Evolutionary conservation across 176 grass and related monocot genomes (phyloP), one percentile per base, ranked within the genome.

Genomic region (Raddia guianensis): DNA sequence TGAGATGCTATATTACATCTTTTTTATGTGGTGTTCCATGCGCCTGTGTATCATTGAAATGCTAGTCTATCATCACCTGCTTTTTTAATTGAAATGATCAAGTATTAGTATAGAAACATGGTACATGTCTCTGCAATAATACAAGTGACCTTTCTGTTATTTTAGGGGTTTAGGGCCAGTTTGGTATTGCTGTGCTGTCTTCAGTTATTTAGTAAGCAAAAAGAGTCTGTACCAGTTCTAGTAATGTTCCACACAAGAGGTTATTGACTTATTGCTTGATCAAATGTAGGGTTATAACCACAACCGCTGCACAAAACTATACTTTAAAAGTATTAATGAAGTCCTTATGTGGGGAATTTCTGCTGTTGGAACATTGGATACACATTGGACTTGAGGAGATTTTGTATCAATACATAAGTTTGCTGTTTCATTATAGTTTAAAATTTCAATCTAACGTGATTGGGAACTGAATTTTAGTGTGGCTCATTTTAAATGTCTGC

Each of bases 291-390:
- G 15, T 70, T 60, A 49, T 59, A 70, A 13, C 21, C 15, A 71
- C 27, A 21, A 60, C 6, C 3, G 2, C 15, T 16, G 9, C 49
- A 43, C 45, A 12, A 72, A 61, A 70, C 16, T 35, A 49, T 49
- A 10, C 6, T 6, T 70, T 83, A 34, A 40, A 51, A 60, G 75
- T 18, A 62, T 16, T 12, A 53, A 62, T 43, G 55, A 19, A 52
- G 20, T 70, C 5, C 55, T 18, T 34, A 14, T 66, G 53, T 20
- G 8, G 63, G 53, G 5, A 66, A 37, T 16, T 73, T 77, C 32
- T 77, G 14, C 77, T 57, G 27, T 74, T 84, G 21, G 13, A 68
- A 54, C 35, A 73, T 68, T 43, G 14, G 32, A 8, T 88, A n/a
- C 53, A 49, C 7, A 32, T 83, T 14, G 34, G 27, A 11, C 53